A percentile compares a stretch with the other conserved stretches of the same genome.
Evolutionary conservation across 1,284 basidiomycete genomes (phyloP).

Genomic region (Puccinia triticina): DNA sequence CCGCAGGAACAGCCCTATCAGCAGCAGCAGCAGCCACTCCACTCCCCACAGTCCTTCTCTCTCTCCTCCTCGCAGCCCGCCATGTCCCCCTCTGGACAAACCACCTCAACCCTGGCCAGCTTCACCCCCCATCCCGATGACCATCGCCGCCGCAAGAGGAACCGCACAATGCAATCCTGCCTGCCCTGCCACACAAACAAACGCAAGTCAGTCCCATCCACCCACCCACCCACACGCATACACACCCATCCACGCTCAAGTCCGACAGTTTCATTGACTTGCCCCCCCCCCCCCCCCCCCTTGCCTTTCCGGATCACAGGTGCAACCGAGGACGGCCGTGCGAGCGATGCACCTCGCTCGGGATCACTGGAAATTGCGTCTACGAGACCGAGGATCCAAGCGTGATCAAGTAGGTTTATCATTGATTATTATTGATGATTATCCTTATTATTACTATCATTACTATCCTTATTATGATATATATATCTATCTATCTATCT

Average conservation of each 20-base stretch:
- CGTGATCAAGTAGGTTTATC: slow-evolving; percentile 27
- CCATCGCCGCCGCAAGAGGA: slow-evolving; percentile 70
- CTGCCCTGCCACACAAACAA: slow-evolving; percentile 90
- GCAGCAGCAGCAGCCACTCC: not conserved
- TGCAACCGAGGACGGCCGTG: slow-evolving; percentile 68
- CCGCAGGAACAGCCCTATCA: not conserved
- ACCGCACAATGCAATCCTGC: slow-evolving; percentile 83
- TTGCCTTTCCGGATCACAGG: slow-evolving; percentile 54
- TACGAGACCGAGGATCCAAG: slow-evolving; percentile 85
- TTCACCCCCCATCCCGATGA: slow-evolving; percentile 56
- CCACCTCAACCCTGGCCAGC: not conserved
- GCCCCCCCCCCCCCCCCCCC: not conserved
- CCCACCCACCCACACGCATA: not conserved
- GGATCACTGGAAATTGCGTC: slow-evolving; percentile 84
- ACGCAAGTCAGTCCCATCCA: slow-evolving; percentile 68
- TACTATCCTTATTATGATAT: not conserved
- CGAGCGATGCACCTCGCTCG: slow-evolving; percentile 78
- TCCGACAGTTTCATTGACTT: not conserved
- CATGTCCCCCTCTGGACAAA: slow-evolving; percentile 1
- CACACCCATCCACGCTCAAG: too few species aligned
- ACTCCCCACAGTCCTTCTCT: not conserved
- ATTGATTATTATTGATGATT: slow-evolving; percentile 68
- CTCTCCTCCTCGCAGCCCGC: not conserved
- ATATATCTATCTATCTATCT: not conserved
- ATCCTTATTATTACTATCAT: not conserved